Base-by-base conservation (phyloP, 441 rosid genomes). In the Hypseocharis bilobata region DNA sequence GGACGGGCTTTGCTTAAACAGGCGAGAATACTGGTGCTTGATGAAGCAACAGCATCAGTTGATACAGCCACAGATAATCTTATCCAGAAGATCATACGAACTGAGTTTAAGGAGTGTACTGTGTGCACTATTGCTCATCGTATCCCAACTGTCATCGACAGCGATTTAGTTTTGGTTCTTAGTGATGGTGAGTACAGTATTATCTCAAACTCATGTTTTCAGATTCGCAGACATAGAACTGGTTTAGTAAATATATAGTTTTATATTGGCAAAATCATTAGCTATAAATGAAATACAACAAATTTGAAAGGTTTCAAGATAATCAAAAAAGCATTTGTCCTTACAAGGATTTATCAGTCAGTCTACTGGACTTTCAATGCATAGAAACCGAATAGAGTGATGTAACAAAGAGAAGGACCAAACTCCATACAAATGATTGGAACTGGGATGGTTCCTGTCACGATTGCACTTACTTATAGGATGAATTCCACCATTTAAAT, bases 81-180 rank as follows among this genome's bases (percentile, higher is more conserved):
- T 27, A 91, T 94, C 65, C 99, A 94, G 75, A 89, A 85, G 89
- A 91, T 94, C 26, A 84, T 94, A 76, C 86, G 99, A 52, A 85
- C 88, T 0, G 99, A 94, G 84, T 94, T 94, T 74, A 74, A 85
- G 76, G 72, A 87, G 69, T 94, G 99, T 76, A 94, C 98, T 0
- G 99, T 94, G 57, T 91, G 96, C 86, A 94, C 99, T 20, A 91
- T 94, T 70, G 99, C 99, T 22, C 99, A 94, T 76, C 96, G 98
- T 6, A 94, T 90, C 75, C 98, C 95, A 42, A 90, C 98, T 40
- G 96, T 92, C 59, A 92, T 92, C 2, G 98, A 93, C 78, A 93
- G 98, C 65, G 97, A 93, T 80, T 77, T 88, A 23, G 98, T 92
- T 77, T 80, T 92, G 79, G 98, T 92, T 71, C 96, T 92, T 47